phyloP scores from a whole-genome alignment of 2,329 filamentous ascomycete species.

The Fusarium protoensiforme region DNA sequence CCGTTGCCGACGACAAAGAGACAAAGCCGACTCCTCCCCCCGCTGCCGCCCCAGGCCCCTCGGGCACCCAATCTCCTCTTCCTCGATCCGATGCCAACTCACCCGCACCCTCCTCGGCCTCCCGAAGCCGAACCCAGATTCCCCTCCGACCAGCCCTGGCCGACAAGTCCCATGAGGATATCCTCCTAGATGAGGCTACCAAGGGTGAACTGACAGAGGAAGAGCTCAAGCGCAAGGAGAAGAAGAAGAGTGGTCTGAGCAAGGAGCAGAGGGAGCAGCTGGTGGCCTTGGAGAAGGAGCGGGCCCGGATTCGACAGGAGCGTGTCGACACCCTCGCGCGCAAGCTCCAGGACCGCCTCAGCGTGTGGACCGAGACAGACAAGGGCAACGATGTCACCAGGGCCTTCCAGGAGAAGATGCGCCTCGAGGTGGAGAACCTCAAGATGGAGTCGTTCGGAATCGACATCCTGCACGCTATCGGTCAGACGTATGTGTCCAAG shows the following conservation, averaged over 20 bases:
- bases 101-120: conserved; percentile 55
- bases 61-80: conserved; percentile 35
- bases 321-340: conserved; percentile 84
- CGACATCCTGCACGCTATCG: conserved; percentile 95
- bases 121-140: conserved; percentile 63
- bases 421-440: conserved; percentile 94
- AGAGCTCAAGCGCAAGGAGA: conserved; percentile 64
- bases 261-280: conserved; percentile 96
- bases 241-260: conserved; percentile 87
- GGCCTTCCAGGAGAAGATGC: conserved; percentile 94
- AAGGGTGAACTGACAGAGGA: conserved; percentile 75
- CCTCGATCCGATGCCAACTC: conserved; percentile 52
- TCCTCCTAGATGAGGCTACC: conserved; percentile 68
- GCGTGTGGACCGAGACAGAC: conserved; percentile 97
- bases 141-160: conserved; percentile 87
- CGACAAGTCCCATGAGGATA: conserved; percentile 77
- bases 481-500: conserved; percentile 89
- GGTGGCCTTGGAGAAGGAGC: conserved; percentile 87
- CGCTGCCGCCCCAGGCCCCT: conserved; percentile 22
- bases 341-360: conserved; percentile 90
- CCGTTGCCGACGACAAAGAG: conserved; percentile 54
- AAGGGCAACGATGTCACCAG: conserved; percentile 84
- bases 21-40: conserved; percentile 38
- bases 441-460: conserved; percentile 99
- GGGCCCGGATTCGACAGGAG: conserved; percentile 85